phyloP scores from a whole-genome alignment of 768 basidiomycete genomes.

The Russula sp. region DNA sequence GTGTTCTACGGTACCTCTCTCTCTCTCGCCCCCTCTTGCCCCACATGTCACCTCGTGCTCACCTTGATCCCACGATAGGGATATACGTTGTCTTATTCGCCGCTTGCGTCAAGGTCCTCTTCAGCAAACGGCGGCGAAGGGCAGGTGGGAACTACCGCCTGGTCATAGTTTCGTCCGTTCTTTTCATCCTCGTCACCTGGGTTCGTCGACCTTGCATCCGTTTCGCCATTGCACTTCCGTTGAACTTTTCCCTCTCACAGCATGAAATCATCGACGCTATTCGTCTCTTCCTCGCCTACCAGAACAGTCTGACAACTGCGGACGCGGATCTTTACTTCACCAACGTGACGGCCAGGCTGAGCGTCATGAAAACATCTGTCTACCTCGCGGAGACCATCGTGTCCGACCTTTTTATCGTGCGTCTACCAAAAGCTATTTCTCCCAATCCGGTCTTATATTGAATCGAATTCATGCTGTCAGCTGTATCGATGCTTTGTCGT shows the following conservation, averaged over 20 bases:
- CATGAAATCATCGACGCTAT: conserved; percentile 10
- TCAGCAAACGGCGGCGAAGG: conserved; percentile 8
- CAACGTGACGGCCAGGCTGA: background rate
- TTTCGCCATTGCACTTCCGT: no score
- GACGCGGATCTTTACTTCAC: conserved; percentile 8
- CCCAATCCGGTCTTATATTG: background rate
- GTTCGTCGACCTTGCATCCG: background rate
- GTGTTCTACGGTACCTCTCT: conserved; percentile 13
- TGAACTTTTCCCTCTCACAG: background rate
- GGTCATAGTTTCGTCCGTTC: conserved; percentile 1
- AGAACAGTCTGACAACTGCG: background rate
- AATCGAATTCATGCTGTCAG: background rate
- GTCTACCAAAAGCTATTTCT: background rate
- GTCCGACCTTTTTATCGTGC: conserved; percentile 22
- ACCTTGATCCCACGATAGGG: background rate
- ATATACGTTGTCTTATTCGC: conserved; percentile 14
- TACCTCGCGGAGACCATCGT: conserved; percentile 18
- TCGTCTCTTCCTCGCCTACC: conserved; percentile 9
- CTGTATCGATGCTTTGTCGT: conserved; percentile 22
- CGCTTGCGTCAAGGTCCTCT: conserved; percentile 16
- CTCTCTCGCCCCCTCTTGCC: background rate
- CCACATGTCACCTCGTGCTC: no score
- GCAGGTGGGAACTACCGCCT: conserved; percentile 17
- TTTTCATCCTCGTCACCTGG: conserved; percentile 20
- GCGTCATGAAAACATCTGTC: conserved; percentile 17